Evolutionary conservation across 352 stramenopile species (phyloP), one percentile per base, ranked within the genome.

Genomic region (Phytopythium chamaehyphon): DNA sequence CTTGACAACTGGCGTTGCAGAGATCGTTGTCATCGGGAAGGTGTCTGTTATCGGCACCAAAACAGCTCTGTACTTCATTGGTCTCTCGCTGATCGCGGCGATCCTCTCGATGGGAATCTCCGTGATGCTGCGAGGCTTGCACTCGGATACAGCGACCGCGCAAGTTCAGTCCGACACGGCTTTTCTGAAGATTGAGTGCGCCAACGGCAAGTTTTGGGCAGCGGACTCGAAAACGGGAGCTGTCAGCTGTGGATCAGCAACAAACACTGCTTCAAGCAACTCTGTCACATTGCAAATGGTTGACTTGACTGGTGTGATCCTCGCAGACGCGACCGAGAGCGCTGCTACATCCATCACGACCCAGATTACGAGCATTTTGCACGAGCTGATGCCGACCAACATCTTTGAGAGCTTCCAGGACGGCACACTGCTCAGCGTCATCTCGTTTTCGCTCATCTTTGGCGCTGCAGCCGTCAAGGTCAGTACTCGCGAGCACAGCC

Each of bases 11-110:
- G 73, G 73, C 6, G 64, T 86, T 40, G 73, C 73, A 22, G 78
- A 86, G 40, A 81, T 89, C 40, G 76, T 89, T 26, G 51, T 84
- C 33, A 62, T 85, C 3, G 75, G 77, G 23, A 87, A 89, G 55
- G 73, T 86, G 15, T 84, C 71, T 1, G 64, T 69, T 1, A 62
- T 89, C 21, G 78, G 78, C 14, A 73, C 63, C 6, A 71, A 72
- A 21, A 87, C 73, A 1, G 69, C 71, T 2, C 40, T 76, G 16
- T 81, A 69, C 47, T 89, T 87, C 44, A 44, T 76, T 3, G 48
- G 64, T 2, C 69, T 84, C 36, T 84, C 78, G 0, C 43, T 44
- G 26, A 55, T 57, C 6, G 40, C 47, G 19, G 9, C 55, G 3
- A 57, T 37, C 7, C 21, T 57, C n/a, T 45, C 48, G 12, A 36